phyloP scores from a whole-genome alignment of 2,329 filamentous ascomycete genomes.

The Lojkania enalia region DNA sequence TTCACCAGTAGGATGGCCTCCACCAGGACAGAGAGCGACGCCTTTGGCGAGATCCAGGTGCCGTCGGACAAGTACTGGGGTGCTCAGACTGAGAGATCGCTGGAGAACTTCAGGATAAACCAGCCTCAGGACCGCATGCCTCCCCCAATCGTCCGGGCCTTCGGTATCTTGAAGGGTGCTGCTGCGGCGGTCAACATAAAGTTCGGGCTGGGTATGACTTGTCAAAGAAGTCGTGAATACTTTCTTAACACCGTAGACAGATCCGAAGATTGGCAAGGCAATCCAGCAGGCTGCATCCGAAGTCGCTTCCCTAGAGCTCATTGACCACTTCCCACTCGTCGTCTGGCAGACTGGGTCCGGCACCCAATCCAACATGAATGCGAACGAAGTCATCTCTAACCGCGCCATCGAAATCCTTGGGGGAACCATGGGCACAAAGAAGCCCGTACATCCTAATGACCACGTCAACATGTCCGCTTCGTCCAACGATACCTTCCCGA shows the following conservation, averaged over 20 bases:
- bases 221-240: constrained; percentile 1
- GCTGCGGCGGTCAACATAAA: constrained; percentile 95
- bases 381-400: constrained; percentile 99
- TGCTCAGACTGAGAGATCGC: constrained; percentile 92
- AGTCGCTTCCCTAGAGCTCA: constrained; percentile 88
- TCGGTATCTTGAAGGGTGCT: constrained; percentile 96
- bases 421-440: constrained; percentile 92
- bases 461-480: constrained; percentile 99
- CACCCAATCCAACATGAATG: constrained; percentile 99
- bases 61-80: constrained; percentile 96
- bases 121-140: constrained; percentile 99
- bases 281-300: constrained; percentile 94
- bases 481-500: constrained; percentile 99
- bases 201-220: constrained; percentile 75
- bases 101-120: constrained; percentile 99
- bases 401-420: constrained; percentile 97
- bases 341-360: constrained; percentile 99
- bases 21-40: constrained; percentile 89
- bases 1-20: constrained; percentile 42
- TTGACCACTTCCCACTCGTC: constrained; percentile 97
- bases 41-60: constrained; percentile 96
- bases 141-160: constrained; percentile 85
- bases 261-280: constrained; percentile 85
- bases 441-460: constrained; percentile 98
- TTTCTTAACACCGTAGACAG: constrained; percentile 50